These are phyloP conservation scores for Amanita brunnescens DNA, from an alignment of 768 basidiomycete genomes.

Conservation along the genomic window DNA sequence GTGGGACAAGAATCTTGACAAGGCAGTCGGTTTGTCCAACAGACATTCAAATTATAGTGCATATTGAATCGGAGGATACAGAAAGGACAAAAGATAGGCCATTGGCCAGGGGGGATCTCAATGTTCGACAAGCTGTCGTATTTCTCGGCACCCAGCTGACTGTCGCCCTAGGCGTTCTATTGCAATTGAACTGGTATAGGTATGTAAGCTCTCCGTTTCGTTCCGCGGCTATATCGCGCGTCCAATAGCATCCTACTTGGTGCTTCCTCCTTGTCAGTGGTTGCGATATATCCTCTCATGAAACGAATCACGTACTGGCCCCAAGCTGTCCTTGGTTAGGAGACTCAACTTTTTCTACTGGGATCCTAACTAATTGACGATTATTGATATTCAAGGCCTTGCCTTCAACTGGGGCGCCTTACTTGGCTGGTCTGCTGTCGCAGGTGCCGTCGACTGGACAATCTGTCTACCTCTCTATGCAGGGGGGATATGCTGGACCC, in stretches of 20 bases:
- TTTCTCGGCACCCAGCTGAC: constrained; percentile 82
- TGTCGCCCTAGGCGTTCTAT: constrained; percentile 73
- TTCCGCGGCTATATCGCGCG: not conserved
- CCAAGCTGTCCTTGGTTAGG: constrained; percentile 84
- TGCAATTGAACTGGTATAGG: constrained; percentile 96
- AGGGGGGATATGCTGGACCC: constrained; percentile 86
- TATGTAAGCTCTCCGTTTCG: constrained; percentile 23
- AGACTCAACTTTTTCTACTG: not conserved
- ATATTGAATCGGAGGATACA: constrained; percentile 19
- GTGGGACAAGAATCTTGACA: constrained; percentile 94
- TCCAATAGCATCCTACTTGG: constrained; percentile 74
- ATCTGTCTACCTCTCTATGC: constrained; percentile 85
- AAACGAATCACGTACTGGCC: constrained; percentile 97
- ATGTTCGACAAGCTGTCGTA: constrained; percentile 58
- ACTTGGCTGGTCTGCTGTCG: constrained; percentile 93
- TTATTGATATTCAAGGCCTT: constrained; percentile 44
- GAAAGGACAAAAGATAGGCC: constrained; percentile 86
- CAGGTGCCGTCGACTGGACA: constrained; percentile 70
- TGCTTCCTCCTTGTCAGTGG: constrained; percentile 82
- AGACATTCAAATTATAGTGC: not conserved
- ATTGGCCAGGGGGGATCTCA: constrained; percentile 77
- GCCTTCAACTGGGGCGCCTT: constrained; percentile 98
- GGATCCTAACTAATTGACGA: not conserved
- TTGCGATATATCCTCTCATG: constrained; percentile 91
- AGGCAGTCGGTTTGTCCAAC: constrained; percentile 67